Base-by-base conservation (phyloP, 139 green algal species). In the Eudorina sp. region DNA sequence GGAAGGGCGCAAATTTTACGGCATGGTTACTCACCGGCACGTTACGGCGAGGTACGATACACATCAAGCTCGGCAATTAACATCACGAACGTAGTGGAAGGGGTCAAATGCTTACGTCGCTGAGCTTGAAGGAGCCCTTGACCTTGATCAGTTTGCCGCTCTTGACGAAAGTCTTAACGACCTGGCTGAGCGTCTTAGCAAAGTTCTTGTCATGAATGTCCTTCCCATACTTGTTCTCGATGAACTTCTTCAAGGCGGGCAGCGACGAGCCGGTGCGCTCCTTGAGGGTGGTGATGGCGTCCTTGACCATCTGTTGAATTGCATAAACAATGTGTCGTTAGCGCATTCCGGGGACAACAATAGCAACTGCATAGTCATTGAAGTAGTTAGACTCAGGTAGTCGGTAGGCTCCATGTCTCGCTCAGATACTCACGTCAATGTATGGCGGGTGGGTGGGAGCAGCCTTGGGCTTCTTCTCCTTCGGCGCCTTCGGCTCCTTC, bases 161-260 rank as follows among this genome's bases (percentile, higher is more conserved):
- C 25, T 90, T 84, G 0, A 86, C 89, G 41, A 96, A 84, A 1
- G 91, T 90, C 85, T 94, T 96, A 40, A 97, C 38, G 78, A 89
- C 68, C 53, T 53, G 74, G 43, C 48, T 87, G 3, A 95, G 82
- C 25, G 82, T 90, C 92, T 97, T 96, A 75, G 95, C 89, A 77
- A 90, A 98, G 73, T 84, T 75, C 73, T 80, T 88, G 60, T 83
- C 58, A 66, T 88, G 82, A 21, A 88, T 88, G 27, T 88, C 66
- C 77, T 91, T 92, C 70, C 82, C 86, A 93, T 96, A 94, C 85
- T 94, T 96, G 58, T 83, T 81, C n/a, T 89, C 91, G 48, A 98
- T 91, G 81, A 89, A 94, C 95, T 98, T 98, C 88, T 90, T 94
- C 77, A 98, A 97, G 74, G 96, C 96, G 9, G 84, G 86, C 45